Base-by-base conservation (phyloP, 1,284 basidiomycete genomes). In the Cryptococcus sp. region DNA sequence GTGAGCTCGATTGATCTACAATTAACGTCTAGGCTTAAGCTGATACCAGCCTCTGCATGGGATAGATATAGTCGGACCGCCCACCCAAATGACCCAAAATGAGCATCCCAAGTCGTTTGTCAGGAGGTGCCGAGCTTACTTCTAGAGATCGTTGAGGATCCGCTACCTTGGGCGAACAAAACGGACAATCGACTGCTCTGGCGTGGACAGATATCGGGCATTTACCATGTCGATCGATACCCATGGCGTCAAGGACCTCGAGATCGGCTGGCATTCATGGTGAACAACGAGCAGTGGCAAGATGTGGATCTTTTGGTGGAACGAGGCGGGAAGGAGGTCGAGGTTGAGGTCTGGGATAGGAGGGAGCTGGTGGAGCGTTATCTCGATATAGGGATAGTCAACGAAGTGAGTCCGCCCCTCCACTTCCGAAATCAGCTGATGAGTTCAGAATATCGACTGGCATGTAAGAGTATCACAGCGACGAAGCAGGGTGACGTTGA, bases 191-290 rank as follows among this genome's bases (percentile, higher is more conserved):
- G 45, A 12, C 37, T 47, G 12, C 28, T 47, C 10, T 47, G 14
- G 14, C 45, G 45, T n/a, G 45, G 45, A 14, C 32, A 45, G 23
- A 18, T 21, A 11, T 35, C 47, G 5, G 74, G 74, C 37, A 57
- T 69, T 6, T 65, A 58, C 48, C 71, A 71, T 53, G 55, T 56
- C 45, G 58, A 65, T 22, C 42, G 51, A 12, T 58, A 50, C 14
- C 59, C 62, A 43, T 74, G 72, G 72, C 56, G 64, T 3, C 50
- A 56, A 9, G 60, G 62, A 3, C 72, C 72, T 47, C 63, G 72
- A 4, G 63, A 70, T 18, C 60, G 72, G 5, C 52, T 73, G 18
- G 61, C 64, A 35, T 50, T 54, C n/a, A 53, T 62, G 23, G 56
- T 59, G 5, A 55, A 58, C 41, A 53, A 57, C 23, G 37, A 50